Conservation (phyloP, 192 early-diverging fungal genomes). For the Geranomyces michiganensis region DNA sequence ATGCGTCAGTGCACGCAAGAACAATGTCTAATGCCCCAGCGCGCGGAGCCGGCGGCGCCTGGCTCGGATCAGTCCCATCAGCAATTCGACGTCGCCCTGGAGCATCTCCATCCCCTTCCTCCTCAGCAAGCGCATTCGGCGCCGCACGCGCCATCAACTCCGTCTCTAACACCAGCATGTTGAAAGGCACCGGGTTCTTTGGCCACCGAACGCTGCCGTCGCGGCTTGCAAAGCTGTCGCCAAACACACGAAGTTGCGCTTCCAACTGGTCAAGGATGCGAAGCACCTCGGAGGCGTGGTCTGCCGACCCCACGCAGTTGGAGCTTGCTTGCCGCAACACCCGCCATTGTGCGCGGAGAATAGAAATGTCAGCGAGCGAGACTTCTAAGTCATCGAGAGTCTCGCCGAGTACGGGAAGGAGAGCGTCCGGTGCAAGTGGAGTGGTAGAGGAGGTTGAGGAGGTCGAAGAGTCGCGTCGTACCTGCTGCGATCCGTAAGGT, state of each 20-base stretch:
- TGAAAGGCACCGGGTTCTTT: slow-evolving; percentile 35
- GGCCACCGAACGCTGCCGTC: slow-evolving; percentile 27
- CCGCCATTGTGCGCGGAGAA: slow-evolving; percentile 11
- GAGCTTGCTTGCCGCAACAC: neutral
- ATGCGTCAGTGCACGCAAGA: neutral
- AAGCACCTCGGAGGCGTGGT: slow-evolving; percentile 30
- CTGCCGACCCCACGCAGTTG: slow-evolving; percentile 19
- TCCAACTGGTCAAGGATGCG: slow-evolving; percentile 16
- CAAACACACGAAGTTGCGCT: slow-evolving; percentile 14
- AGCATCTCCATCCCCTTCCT: neutral
- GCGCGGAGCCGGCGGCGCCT: neutral
- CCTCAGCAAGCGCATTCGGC: slow-evolving; percentile 9
- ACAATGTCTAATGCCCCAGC: slow-evolving; percentile 4
- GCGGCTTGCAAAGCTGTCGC: neutral
- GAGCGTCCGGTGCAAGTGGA: slow-evolving; percentile 4
- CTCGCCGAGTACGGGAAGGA: slow-evolving; percentile 29
- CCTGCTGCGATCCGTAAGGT: neutral
- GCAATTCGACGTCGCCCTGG: neutral
- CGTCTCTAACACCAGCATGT: slow-evolving; percentile 32
- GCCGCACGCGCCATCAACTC: slow-evolving; percentile 30
- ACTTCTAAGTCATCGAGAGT: slow-evolving; percentile 28
- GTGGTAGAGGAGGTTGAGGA: slow-evolving; percentile 11
- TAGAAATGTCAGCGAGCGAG: slow-evolving; percentile 11
- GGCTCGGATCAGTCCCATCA: neutral
- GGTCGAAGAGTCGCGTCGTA: slow-evolving; percentile 9